Conservation (phyloP, 805 yeast genomes). For the Sungouiozyma ichnusensis region DNA sequence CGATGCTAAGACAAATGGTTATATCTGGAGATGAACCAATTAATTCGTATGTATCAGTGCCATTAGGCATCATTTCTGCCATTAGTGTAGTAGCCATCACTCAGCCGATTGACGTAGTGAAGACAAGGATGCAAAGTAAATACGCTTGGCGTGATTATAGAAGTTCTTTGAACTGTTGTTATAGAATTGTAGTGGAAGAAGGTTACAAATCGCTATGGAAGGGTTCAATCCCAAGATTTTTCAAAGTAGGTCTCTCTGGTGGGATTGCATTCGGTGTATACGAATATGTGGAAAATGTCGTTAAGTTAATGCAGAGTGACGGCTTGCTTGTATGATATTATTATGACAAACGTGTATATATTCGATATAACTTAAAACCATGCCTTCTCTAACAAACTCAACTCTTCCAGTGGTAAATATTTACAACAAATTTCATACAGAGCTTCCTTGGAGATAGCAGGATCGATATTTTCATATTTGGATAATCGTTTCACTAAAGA, state of each 20-base stretch:
- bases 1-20: slow-evolving; percentile 59
- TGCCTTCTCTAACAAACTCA: slow-evolving; percentile 16
- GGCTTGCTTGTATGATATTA: slow-evolving; percentile 7
- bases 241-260: slow-evolving; percentile 62
- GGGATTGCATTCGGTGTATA: slow-evolving; percentile 59
- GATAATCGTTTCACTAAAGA: slow-evolving; percentile 8
- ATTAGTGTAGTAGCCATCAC: slow-evolving; percentile 65
- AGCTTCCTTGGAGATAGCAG: slow-evolving; percentile 12
- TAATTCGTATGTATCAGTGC: slow-evolving; percentile 28
- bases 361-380: slow-evolving; percentile 4
- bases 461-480: slow-evolving; percentile 9
- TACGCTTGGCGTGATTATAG: slow-evolving; percentile 48
- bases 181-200: slow-evolving; percentile 39
- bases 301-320: slow-evolving; percentile 13
- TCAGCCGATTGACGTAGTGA: slow-evolving; percentile 82
- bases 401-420: slow-evolving; percentile 19
- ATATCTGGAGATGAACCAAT: slow-evolving; percentile 36
- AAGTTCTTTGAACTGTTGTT: slow-evolving; percentile 50
- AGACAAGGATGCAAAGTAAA: slow-evolving; percentile 77
- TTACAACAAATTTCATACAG: slow-evolving; percentile 18
- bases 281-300: slow-evolving; percentile 39
- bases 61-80: slow-evolving; percentile 53
- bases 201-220: slow-evolving; percentile 39
- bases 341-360: not conserved
- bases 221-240: slow-evolving; percentile 56